Base-by-base conservation (phyloP, 345 rosid genomes). In the Linum trigynum region DNA sequence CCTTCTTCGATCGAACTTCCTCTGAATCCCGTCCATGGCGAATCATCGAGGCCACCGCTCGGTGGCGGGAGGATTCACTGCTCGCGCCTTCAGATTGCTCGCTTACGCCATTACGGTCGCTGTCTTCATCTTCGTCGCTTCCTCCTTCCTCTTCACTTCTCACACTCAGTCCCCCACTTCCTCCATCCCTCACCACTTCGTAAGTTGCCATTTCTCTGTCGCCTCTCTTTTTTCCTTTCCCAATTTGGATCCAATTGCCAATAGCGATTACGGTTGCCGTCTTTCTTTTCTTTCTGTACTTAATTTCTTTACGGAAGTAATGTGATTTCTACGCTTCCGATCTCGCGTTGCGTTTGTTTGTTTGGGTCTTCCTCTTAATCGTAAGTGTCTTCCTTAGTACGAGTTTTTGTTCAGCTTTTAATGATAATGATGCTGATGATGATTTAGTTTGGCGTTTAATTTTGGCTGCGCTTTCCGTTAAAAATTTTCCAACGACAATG, bases 121-220 rank as follows among this genome's bases (percentile, higher is more conserved):
- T 3, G 68, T 83, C 39, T 63, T 77, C 75, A 66, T 87, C 76
- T 82, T 80, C 80, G 67, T 89, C 79, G 59, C 78, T 58, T 63
- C 79, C 61, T 80, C 95, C 1, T 72, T 82, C 38, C 67, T 89
- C 67, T 78, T 77, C 78, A 75, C 82, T 71, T 78, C 85, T 3
- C 80, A n/a, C n/a, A n/a, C n/a, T n/a, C n/a, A 75, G 39, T 75
- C 77, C 66, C 75, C 66, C 67, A 59, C 77, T 35, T 69, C 85
- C 39, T 64, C 85, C 72, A 78, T 79, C 75, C 76, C 78, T 57
- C 75, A 59, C 55, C 63, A 39, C 80, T 71, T 77, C 68, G 98
- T 91, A 71, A 81, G 85, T 68, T 0, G 10, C 36, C n/a, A n/a
- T 17, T 32, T n/a, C 17, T 3, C 37, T 37, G 59, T 66, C 48